A percentile compares a stretch with the other conserved stretches of the same genome.
These are phyloP conservation scores for Taphrina communis DNA, from an alignment of 1,139 yeast genomes.

Conservation along the genomic window DNA sequence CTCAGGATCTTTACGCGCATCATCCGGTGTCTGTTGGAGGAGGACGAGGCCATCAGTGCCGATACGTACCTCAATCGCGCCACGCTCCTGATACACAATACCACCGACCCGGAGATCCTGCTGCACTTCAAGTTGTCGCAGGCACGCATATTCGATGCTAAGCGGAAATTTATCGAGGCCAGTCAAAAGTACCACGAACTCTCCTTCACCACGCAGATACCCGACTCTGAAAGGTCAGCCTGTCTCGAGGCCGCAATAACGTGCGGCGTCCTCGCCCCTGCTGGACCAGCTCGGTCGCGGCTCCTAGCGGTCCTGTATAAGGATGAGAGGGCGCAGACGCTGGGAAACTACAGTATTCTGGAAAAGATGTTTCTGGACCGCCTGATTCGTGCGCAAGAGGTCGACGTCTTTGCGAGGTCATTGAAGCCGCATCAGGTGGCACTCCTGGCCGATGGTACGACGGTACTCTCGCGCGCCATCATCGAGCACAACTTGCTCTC, in stretches of 20 bases:
- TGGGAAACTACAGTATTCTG: slow-evolving; percentile 47
- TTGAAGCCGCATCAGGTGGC: slow-evolving; percentile 50
- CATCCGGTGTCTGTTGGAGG: slow-evolving; percentile 50
- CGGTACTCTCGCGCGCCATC: slow-evolving; percentile 51
- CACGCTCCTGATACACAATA: slow-evolving; percentile 47
- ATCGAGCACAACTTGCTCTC: slow-evolving; percentile 53
- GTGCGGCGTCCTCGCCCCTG: slow-evolving; percentile 52
- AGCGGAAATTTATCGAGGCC: slow-evolving; percentile 51
- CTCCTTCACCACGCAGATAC: slow-evolving; percentile 48
- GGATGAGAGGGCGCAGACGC: slow-evolving; percentile 50
- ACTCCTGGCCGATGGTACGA: slow-evolving; percentile 49
- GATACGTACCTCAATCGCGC: slow-evolving; percentile 51
- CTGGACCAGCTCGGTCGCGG: slow-evolving; percentile 52
- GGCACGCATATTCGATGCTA: slow-evolving; percentile 51
- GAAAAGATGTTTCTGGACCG: slow-evolving; percentile 50
- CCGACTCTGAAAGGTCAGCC: slow-evolving; percentile 49
- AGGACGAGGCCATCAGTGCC: slow-evolving; percentile 51
- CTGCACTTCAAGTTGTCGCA: slow-evolving; percentile 51
- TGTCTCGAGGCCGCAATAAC: slow-evolving; percentile 52
- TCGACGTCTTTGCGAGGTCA: slow-evolving; percentile 47
- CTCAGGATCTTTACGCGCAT: slow-evolving; percentile 50
- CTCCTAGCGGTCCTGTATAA: slow-evolving; percentile 49
- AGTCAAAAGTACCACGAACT: slow-evolving; percentile 51
- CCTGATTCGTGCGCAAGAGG: slow-evolving; percentile 49
- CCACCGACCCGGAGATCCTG: slow-evolving; percentile 44